These are phyloP conservation scores for Eragrostis nindensis DNA, from an alignment of 176 grass and related monocot genomes.

Conservation along the genomic window DNA sequence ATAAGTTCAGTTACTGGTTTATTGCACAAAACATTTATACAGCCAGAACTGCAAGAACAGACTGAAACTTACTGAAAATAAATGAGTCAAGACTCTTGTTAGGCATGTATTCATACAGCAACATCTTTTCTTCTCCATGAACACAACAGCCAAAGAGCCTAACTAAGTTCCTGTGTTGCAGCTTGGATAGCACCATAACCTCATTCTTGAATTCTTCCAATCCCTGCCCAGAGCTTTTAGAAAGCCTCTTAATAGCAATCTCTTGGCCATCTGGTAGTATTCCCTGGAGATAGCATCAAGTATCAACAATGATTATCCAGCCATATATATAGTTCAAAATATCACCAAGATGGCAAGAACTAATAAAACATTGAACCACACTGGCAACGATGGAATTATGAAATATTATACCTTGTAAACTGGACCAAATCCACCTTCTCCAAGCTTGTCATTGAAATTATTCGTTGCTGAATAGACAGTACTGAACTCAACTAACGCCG, in stretches of 20 bases:
- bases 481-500: slow-evolving; percentile 62
- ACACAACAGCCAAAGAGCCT: slow-evolving; percentile 70
- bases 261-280: slow-evolving; percentile 69
- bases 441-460: slow-evolving; percentile 72
- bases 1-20: slow-evolving; percentile 28
- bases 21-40: background rate
- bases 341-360: background rate
- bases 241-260: slow-evolving; percentile 74
- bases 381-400: background rate
- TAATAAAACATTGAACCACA: background rate
- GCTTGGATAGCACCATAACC: slow-evolving; percentile 62
- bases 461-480: slow-evolving; percentile 58
- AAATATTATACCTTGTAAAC: slow-evolving; percentile 69
- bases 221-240: slow-evolving; percentile 58
- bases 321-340: background rate
- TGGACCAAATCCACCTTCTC: slow-evolving; percentile 68
- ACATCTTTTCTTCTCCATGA: slow-evolving; percentile 77
- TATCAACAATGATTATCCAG: slow-evolving; percentile 21
- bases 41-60: background rate
- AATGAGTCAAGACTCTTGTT: slow-evolving; percentile 79
- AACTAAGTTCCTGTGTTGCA: slow-evolving; percentile 76
- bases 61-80: slow-evolving; percentile 54
- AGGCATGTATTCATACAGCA: slow-evolving; percentile 81
- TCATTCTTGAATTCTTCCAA: slow-evolving; percentile 75
- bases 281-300: slow-evolving; percentile 45